Evolutionary conservation across 257 asterid genomes (phyloP), one percentile per base, ranked within the genome.

Genomic region (Avicennia marina): DNA sequence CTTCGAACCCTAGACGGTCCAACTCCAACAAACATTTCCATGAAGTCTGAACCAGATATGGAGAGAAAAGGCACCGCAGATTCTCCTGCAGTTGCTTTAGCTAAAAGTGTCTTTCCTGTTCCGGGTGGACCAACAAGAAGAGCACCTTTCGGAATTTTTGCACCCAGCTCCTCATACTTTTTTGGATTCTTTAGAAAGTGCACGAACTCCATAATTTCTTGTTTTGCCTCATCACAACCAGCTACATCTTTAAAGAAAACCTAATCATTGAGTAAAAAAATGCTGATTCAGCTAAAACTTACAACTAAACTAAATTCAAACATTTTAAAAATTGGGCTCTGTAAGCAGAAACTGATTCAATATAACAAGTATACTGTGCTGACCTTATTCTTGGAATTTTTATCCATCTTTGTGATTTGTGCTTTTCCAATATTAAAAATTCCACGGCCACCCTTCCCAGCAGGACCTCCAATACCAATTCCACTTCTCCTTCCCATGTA

Each of bases 81-180:
- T 74, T 87, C 98, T 56, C 95, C 95, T 1, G 98, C 96, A 17
- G 98, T 87, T 66, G 98, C 98, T 72, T 90, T 90, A 19, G 95
- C 96, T 4, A 90, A 84, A 38, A 90, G 96, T 5, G 98, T 90
- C 75, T 90, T 86, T 40, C 98, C 96, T 12, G 98, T 90, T 44
- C 98, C 96, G 9, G 96, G 98, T 36, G 98, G 96, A 13, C 95
- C 98, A 5, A 90, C 94, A 43, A 90, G 85, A 52, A 90, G 80
- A 60, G 96, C 95, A 34, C 98, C 98, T 80, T 71, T 84, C 0
- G 96, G 98, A 58, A 90, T 87, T 79, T 87, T 87, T 7, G 95
- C 96, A 18, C 98, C 98, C 33, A 90, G 68, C 33, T 68, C 81
- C 70, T 87, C 85, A 11, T 90, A 90, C 72, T 87, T 90, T 63